Evolutionary conservation across 2,329 filamentous ascomycete species (phyloP).

Genomic region (Fusarium proliferatum): DNA sequence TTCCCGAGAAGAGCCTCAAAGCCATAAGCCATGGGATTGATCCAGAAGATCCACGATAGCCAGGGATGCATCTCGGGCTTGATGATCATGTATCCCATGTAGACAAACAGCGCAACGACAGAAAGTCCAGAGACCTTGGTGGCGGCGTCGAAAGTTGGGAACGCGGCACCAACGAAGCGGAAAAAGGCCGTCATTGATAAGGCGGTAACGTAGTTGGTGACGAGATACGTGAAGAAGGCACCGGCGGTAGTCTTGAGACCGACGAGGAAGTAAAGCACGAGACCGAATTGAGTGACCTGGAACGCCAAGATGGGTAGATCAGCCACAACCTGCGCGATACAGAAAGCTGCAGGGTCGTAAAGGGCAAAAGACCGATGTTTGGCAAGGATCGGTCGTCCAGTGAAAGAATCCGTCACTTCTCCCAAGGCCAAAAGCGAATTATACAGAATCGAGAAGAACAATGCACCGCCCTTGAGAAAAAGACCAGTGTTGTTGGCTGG

Average conservation of each 20-base stretch:
- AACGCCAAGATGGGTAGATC: conserved; percentile 67
- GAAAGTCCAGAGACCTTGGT: conserved; percentile 65
- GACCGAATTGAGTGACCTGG: conserved; percentile 66
- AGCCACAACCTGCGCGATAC: conserved; percentile 66
- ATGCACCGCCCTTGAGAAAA: conserved; percentile 71
- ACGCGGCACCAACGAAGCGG: conserved; percentile 65
- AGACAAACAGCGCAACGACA: conserved; percentile 66
- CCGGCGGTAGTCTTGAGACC: conserved; percentile 62
- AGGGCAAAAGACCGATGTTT: conserved; percentile 69
- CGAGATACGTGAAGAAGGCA: conserved; percentile 71
- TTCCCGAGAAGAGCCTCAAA: conserved; percentile 77
- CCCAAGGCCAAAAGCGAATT: conserved; percentile 71
- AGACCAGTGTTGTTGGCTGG: conserved; percentile 65
- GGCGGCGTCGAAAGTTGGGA: conserved; percentile 66
- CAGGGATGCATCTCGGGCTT: conserved; percentile 71
- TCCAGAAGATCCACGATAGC: conserved; percentile 72
- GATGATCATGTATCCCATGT: conserved; percentile 72
- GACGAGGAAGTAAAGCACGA: conserved; percentile 73
- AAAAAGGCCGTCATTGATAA: conserved; percentile 68
- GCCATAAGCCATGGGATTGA: conserved; percentile 75
- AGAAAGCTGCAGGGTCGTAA: conserved; percentile 68
- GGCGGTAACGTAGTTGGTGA: conserved; percentile 48
- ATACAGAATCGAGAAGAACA: conserved; percentile 73
- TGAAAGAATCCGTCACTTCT: conserved; percentile 73
- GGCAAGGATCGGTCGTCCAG: conserved; percentile 66